Conservation (phyloP, 768 basidiomycete genomes). For the Rhodotorula graminis region DNA sequence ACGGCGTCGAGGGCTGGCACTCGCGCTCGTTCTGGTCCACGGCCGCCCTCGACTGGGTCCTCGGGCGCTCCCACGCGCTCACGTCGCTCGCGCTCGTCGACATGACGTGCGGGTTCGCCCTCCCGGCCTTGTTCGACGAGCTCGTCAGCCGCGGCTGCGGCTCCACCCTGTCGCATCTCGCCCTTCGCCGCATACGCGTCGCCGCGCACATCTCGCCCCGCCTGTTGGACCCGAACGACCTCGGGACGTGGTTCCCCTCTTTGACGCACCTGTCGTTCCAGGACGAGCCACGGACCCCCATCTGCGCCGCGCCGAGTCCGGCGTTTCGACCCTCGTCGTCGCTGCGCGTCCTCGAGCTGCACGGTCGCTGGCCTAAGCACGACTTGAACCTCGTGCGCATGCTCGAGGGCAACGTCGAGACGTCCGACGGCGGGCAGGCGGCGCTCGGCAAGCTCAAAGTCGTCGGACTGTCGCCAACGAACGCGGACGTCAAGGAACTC, state of each 20-base stretch:
- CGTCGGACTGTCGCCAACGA: constrained; percentile 11
- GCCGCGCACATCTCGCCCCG: not conserved
- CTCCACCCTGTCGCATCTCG: not conserved
- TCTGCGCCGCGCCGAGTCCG: not conserved
- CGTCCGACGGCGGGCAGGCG: not conserved
- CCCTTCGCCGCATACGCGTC: not conserved
- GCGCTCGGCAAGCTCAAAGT: not conserved
- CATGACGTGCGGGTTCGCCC: not conserved
- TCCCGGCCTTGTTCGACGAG: not conserved
- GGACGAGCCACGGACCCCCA: not conserved
- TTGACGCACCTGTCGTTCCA: constrained; percentile 8
- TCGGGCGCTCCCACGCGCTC: constrained; percentile 1
- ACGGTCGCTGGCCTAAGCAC: constrained; percentile 9
- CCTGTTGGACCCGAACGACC: constrained; percentile 7
- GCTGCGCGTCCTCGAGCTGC: constrained; percentile 2
- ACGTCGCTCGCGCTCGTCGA: not conserved
- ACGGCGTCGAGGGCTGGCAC: not conserved
- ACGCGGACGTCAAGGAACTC: constrained; percentile 3
- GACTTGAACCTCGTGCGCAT: not conserved
- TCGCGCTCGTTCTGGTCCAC: not conserved
- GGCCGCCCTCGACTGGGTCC: constrained; percentile 3
- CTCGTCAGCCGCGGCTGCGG: not conserved
- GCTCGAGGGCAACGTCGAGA: not conserved
- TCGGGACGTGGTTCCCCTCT: constrained; percentile 1
- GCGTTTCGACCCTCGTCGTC: not conserved